Conservation (phyloP, 2,329 filamentous ascomycete species). For the Penicillium sumatraense region DNA sequence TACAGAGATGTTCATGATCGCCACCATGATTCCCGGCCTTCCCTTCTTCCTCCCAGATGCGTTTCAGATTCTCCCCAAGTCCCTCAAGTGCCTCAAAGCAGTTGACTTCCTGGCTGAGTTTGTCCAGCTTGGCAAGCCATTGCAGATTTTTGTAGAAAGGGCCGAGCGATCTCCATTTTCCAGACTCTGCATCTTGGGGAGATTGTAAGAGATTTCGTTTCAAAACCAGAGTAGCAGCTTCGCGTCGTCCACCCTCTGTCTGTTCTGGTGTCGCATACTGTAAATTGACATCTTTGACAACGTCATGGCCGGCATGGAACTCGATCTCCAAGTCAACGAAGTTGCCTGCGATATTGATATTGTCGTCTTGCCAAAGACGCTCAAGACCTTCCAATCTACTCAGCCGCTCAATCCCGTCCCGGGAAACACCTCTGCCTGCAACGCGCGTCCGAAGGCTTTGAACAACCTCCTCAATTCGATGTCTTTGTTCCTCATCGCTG, state of each 20-base stretch:
- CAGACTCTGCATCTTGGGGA: conserved; percentile 34
- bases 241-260: conserved; percentile 45
- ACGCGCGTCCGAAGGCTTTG: conserved; percentile 45
- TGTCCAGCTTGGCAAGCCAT: conserved; percentile 50
- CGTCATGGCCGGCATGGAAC: conserved; percentile 45
- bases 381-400: conserved; percentile 50
- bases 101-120: conserved; percentile 49
- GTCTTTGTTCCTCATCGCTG: conserved; percentile 46
- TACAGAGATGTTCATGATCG: conserved; percentile 46
- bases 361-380: conserved; percentile 53
- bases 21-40: conserved; percentile 35
- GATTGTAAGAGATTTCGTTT: conserved; percentile 45
- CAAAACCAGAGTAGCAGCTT: conserved; percentile 48
- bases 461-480: conserved; percentile 47
- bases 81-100: conserved; percentile 53
- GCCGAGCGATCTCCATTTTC: conserved; percentile 42
- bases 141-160: conserved; percentile 49
- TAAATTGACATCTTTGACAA: conserved; percentile 49
- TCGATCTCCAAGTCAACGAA: conserved; percentile 53
- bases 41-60: conserved; percentile 49
- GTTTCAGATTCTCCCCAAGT: conserved; percentile 47
- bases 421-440: conserved; percentile 48
- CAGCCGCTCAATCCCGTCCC: conserved; percentile 49
- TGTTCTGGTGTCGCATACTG: conserved; percentile 48
- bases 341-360: conserved; percentile 51